Evolutionary conservation across 306 rosid species (phyloP), one percentile per base, ranked within the genome.

Genomic region (Calophaca sinica): DNA sequence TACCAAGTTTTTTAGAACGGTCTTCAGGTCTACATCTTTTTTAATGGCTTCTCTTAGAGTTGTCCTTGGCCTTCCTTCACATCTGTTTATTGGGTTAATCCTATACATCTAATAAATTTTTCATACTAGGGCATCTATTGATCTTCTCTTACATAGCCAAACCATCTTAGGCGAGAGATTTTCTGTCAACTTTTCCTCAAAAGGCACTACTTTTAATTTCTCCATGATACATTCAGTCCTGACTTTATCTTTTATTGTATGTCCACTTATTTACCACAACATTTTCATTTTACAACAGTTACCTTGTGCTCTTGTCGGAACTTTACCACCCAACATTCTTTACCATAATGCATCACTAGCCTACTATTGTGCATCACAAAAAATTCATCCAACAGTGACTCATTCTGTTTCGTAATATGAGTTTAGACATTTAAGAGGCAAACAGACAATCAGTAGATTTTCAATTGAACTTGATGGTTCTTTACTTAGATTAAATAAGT

Each of bases 391-490:
- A 57, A 79, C 39, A 69, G 15, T 29, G 70, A 57, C 62, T 50
- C 42, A 26, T 33, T 26, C 46, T 54, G 49, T 69, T 55, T 73
- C 65, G 49, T 61, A 38, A 72, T 13, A 62, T 6, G 29, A 57
- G 61, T 50, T 26, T 60, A 42, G 50, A 73, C 42, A 44, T 62
- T 71, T 69, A 44, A 73, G 60, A 78, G 72, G 70, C 68, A 70
- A 45, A 67, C 61, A 45, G 32, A 1, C 28, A 3, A 28, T 62
- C 20, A 5, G 48, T 29, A 80, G 11, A 28, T 7, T 20, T 58
- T 41, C 76, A 63, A 31, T 66, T 29, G 44, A 73, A 66, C 62
- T 65, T 15, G 55, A 70, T 52, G 64, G 58, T 35, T 59, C 73
- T 36, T 35, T 46, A 42, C 52, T 75, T 31, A 39, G 72, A 35